Evolutionary conservation across 768 basidiomycete genomes (phyloP).

Genomic region (Terana coerulea): DNA sequence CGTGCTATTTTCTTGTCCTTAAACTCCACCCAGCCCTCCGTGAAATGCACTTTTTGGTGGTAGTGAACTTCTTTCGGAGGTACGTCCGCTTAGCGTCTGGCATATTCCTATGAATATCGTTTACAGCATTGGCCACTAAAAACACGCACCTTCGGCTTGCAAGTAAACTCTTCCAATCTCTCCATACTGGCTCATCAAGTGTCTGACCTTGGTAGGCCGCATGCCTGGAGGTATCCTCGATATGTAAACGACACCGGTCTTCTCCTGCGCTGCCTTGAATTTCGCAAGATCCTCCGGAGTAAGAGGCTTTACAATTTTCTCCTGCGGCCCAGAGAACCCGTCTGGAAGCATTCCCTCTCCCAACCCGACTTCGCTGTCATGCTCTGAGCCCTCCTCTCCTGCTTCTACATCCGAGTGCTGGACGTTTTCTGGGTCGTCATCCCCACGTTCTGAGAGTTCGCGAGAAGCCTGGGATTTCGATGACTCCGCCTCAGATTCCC

Average conservation of each 20-base stretch:
- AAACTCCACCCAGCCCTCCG: slow-evolving; percentile 99
- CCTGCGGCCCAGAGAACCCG: slow-evolving; percentile 53
- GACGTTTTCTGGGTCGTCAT: neutral
- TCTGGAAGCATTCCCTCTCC: slow-evolving; percentile 53
- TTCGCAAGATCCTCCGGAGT: slow-evolving; percentile 71
- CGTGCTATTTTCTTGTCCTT: slow-evolving; percentile 90
- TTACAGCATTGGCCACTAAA: neutral
- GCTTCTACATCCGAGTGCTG: slow-evolving; percentile 18
- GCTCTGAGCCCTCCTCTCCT: slow-evolving; percentile 20
- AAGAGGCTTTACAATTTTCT: slow-evolving; percentile 67
- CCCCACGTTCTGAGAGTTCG: neutral
- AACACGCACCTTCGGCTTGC: slow-evolving; percentile 76
- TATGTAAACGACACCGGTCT: slow-evolving; percentile 88
- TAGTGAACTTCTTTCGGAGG: slow-evolving; percentile 71
- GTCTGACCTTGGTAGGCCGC: slow-evolving; percentile 93
- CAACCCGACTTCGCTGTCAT: slow-evolving; percentile 22
- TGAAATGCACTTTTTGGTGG: slow-evolving; percentile 86
- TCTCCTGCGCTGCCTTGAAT: slow-evolving; percentile 69
- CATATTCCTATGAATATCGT: neutral
- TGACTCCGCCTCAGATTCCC: slow-evolving; percentile 21
- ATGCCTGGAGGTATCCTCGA: slow-evolving; percentile 97
- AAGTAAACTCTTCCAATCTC: slow-evolving; percentile 91
- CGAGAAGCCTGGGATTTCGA: slow-evolving; percentile 10
- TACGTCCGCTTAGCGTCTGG: slow-evolving; percentile 86
- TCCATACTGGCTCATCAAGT: slow-evolving; percentile 87